Conservation (phyloP, 106 monocot species). For the Narthecium ossifragum region DNA sequence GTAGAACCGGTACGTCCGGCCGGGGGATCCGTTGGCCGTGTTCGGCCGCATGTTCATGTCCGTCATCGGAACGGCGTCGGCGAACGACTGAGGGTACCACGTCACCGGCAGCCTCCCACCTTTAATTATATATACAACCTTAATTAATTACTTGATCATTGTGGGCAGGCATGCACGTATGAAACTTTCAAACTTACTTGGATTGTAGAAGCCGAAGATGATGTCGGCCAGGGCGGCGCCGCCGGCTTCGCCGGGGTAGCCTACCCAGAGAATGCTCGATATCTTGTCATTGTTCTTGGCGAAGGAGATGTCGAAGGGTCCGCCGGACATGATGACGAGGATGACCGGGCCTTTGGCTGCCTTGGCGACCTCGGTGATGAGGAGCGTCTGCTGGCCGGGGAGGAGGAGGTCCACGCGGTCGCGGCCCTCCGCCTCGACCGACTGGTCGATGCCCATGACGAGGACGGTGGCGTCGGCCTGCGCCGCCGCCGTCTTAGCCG, state of each 20-base stretch:
- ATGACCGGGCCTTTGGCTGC: conserved; percentile 74
- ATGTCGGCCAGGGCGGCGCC: conserved; percentile 81
- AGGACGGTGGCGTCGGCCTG: conserved; percentile 73
- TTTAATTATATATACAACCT: no score
- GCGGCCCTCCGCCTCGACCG: conserved; percentile 66
- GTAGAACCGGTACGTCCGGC: conserved; percentile 94
- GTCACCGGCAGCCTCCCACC: conserved; percentile 88
- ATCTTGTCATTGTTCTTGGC: conserved; percentile 52
- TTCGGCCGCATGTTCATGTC: conserved; percentile 95
- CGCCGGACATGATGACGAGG: conserved; percentile 96
- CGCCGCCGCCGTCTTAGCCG: conserved; percentile 59
- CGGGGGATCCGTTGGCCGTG: conserved; percentile 59
- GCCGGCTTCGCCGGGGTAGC: conserved; percentile 89
- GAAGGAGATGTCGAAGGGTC: conserved; percentile 71
- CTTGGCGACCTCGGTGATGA: conserved; percentile 68
- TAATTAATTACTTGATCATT: no score
- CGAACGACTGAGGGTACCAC: conserved; percentile 84
- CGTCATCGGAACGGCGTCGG: conserved; percentile 68
- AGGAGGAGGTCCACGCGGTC: conserved; percentile 62
- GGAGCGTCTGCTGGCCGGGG: conserved; percentile 66
- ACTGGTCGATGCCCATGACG: conserved; percentile 73
- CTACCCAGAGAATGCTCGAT: conserved; percentile 81
- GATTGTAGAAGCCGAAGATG: conserved; percentile 76
- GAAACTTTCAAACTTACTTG: conserved; percentile 37
- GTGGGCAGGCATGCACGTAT: background rate